Base-by-base conservation (phyloP, 805 yeast genomes). In the Sporopachydermia quercuum region DNA sequence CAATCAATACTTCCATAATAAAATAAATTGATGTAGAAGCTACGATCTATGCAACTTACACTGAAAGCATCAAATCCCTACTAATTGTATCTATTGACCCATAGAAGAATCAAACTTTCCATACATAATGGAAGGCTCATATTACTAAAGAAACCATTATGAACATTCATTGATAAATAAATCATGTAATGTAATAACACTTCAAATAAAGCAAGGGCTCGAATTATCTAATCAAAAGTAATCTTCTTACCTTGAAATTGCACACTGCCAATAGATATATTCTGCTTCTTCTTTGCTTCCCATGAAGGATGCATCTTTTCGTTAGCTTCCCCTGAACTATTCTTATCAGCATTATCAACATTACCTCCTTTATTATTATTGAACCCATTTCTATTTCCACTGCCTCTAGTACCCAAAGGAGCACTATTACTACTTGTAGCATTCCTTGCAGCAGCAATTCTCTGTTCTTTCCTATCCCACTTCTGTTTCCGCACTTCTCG, bases 301-400 rank as follows among this genome's bases (percentile, higher is more conserved):
- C 99, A 91, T 2, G 98, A 91, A n/a, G 99, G 99, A 71, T 91
- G 99, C 47, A 81, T 46, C 4, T 54, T 8, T 45, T 46, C 40
- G 41, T 47, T 46, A 44, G 42, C 45, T 41, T 42, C 34, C 34
- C 43, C 38, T n/a, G n/a, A n/a, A n/a, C n/a, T n/a, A n/a, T 19
- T 36, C 16, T 8, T 43, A 37, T 15, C 8, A 5, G 37, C 16
- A 6, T 17, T 37, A 15, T 37, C n/a, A n/a, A n/a, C n/a, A n/a
- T n/a, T n/a, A n/a, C n/a, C n/a, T n/a, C n/a, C n/a, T 43, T 19
- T 49, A 15, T 45, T 53, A 8, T 23, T 23, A n/a, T n/a, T n/a
- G 6, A 23, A 23, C n/a, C 30, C 30, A 8, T 8, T 8, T 23
- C n/a, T 23, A 23, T 39, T 39, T 33, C 11, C 35, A 23, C 47